Percentiles rank a stretch among this genome's conserved stretches.
These are phyloP conservation scores for Aquilaria agallochum DNA, from an alignment of 441 rosid species.

Conservation along the genomic window DNA sequence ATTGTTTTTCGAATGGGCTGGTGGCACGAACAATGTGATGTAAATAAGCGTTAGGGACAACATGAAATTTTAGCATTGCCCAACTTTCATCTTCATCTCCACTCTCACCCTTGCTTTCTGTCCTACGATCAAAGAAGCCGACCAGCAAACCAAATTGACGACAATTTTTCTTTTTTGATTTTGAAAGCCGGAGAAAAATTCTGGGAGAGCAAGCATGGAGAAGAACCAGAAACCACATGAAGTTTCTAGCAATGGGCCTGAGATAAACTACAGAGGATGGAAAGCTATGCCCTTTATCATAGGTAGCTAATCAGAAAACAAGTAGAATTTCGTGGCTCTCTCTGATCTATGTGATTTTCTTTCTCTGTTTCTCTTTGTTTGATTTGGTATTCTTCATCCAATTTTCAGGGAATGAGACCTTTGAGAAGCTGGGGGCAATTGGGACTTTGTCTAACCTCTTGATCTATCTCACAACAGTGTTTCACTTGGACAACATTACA, in stretches of 20 bases:
- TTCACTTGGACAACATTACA: slow-evolving; percentile 33
- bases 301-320: background rate
- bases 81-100: no score
- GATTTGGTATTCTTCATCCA: background rate
- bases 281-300: slow-evolving; percentile 19
- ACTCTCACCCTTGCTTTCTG: no score
- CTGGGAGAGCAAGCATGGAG: background rate
- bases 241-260: background rate
- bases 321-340: background rate
- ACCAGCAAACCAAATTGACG: no score
- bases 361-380: background rate
- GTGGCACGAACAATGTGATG: no score
- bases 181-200: background rate
- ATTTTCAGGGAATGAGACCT: slow-evolving; percentile 38
- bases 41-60: no score
- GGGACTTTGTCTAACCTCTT: slow-evolving; percentile 33
- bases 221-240: background rate
- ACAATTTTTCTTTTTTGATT: no score
- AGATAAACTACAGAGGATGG: slow-evolving; percentile 11
- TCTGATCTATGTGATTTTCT: background rate
- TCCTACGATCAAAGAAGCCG: no score
- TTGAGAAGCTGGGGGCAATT: slow-evolving; percentile 45
- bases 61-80: no score
- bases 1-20: no score
- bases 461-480: slow-evolving; percentile 38